Base-by-base conservation (phyloP, 2,329 filamentous ascomycete genomes). In the Calonectria hawksworthii region DNA sequence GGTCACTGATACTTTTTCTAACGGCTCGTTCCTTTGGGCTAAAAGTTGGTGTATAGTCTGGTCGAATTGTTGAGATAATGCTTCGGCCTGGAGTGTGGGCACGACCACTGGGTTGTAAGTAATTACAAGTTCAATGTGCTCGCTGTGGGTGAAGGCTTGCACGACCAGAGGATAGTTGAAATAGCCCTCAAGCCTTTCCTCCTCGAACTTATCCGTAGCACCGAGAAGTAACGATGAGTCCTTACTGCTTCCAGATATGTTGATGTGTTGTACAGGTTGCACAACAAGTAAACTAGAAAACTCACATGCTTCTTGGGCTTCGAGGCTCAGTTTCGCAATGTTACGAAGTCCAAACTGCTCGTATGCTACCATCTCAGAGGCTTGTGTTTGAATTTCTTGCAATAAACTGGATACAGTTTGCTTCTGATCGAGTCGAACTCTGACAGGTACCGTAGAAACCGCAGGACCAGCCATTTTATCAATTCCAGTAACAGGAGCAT, bases 351-450 rank as follows among this genome's bases (percentile, higher is more conserved):
- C 65, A 30, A 56, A 68, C 9, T 78, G 75, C 38, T 75, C 74
- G 52, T 52, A 74, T 3, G 68, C 14, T 7, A 72, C 70, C 75
- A 78, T 75, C 21, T 73, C 75, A 2, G 63, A 38, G 10, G 72
- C 54, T 23, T 75, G 54, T 2, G 54, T 18, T n/a, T 82, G 78
- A 0, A 80, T 44, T 0, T 80, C 77, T 23, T 87, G 80, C 14
- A 92, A 80, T 68, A 87, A 89, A 26, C 87, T 81, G 0, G 77
- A 75, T 11, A 87, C 80, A 0, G 81, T 76, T 28, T 66, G 30
- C 21, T 73, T 10, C 18, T 65, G 63, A 89, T 83, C 81, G 28
- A 79, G 16, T 0, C 36, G 26, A 5, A 81, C 52, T 1, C 78
- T 68, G 3, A 81, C 28, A 7, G 81, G 81, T 0, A 83, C 73